Base-by-base conservation (phyloP, 106 monocot genomes). In the Acanthochlamys bracteata region DNA sequence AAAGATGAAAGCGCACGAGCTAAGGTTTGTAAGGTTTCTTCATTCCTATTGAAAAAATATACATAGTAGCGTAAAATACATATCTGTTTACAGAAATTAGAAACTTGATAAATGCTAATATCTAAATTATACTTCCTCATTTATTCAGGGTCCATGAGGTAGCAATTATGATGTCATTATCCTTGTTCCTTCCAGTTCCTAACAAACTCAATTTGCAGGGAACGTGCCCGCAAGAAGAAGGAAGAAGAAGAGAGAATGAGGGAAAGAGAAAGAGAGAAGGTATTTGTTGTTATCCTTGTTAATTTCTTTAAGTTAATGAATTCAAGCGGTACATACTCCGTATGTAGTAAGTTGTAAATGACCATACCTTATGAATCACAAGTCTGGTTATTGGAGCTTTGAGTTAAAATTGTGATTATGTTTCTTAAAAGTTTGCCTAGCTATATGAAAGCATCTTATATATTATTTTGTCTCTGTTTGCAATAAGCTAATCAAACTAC, bases 201-300 rank as follows among this genome's bases (percentile, higher is more conserved):
- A 11, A 14, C 33, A 33, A 33, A 33, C 25, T 25, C 59, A 71
- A 23, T 41, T 70, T 82, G 58, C 67, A 95, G 96, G 42, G 90
- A 91, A 61, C 84, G 90, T 49, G 96, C 96, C 74, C 87, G 91
- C 15, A 91, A 88, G 55, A 88, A 91, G 80, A 96, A 91, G 78
- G 96, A 88, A 63, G 96, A 96, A 67, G 96, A 96, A 68, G 96
- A 96, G 72, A 96, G 58, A 70, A 88, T 52, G 75, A 91, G 74
- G 80, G 96, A 91, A 67, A 87, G 79, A 78, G 91, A 96, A 81
- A 84, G 82, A 66, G 96, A 96, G 61, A 96, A 96, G 96, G 96
- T 90, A 75, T 64, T 14, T 4, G 49, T 17, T 49, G 9, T 49
- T 10, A 14, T 10, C 17, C 12, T 49, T 49, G 2, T 10, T 49